Evolutionary conservation across 805 yeast genomes (phyloP), one percentile per base, ranked within the genome.

Genomic region (Starmera amethionina): DNA sequence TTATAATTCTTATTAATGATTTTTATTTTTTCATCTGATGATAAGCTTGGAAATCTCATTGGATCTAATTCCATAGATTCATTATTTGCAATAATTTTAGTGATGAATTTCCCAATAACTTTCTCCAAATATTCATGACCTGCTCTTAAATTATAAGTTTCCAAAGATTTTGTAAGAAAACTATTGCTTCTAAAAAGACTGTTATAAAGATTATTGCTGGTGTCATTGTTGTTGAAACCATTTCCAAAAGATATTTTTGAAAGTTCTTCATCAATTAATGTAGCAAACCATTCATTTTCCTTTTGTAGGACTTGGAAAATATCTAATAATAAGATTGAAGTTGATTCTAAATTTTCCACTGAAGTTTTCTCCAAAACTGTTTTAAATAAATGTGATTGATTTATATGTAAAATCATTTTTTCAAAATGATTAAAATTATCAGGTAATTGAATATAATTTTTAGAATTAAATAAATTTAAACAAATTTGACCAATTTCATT

Each of bases 181-280:
- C 95, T 79, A 42, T 86, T 83, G 0, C 96, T 96, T 49, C 98
- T 69, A 53, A 90, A 90, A 13, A 86, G 56, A 0, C 85, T 72
- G 46, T 75, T 79, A 46, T 74, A 71, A 4, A 77, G 58, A 46
- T 73, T 72, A 37, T 47, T 37, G 7, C 31, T 15, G 14, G 14
- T 32, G 11, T 6, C 34, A 51, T 49, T 16, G 50, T 46, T 9
- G 34, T 46, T 1, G 47, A 39, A 40, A 51, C 56, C 40, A 45
- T 50, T 2, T 50, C 32, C 29, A 52, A 51, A 43, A 3, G 41
- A 59, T 6, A 59, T 44, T n/a, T 56, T 56, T 27, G 64, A 58
- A 35, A 87, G 64, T 55, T 88, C 97, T 15, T 63, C 67, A 30
- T 79, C 79, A 58, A 85, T 77, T 42, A 89, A 62, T 0, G 78